These are phyloP conservation scores for Pseudogymnoascus sp. DNA, from an alignment of 2,329 filamentous ascomycete genomes.

Conservation along the genomic window DNA sequence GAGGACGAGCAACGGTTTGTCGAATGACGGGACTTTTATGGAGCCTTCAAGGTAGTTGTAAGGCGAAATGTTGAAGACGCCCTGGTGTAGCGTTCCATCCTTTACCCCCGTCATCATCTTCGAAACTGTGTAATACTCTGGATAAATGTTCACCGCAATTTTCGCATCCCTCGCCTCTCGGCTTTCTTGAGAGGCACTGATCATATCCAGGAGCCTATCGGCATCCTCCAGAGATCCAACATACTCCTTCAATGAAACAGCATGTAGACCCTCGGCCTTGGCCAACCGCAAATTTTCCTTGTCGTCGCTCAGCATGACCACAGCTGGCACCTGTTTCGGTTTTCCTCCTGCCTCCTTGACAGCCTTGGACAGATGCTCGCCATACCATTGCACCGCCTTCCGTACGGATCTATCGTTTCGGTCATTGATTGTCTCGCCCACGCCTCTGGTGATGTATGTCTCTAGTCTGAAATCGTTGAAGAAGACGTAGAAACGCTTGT, in stretches of 20 bases:
- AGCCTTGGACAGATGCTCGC: constrained; percentile 63
- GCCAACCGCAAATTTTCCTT: constrained; percentile 79
- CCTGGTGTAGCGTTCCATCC: constrained; percentile 82
- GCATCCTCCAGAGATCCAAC: constrained; percentile 77
- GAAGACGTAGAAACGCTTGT: constrained; percentile 97
- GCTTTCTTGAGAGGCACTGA: constrained; percentile 67
- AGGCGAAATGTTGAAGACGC: constrained; percentile 88
- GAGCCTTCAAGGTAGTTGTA: constrained; percentile 98
- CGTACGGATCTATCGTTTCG: constrained; percentile 90
- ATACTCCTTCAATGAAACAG: constrained; percentile 64
- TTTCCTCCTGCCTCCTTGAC: constrained; percentile 43
- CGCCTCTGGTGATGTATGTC: constrained; percentile 68
- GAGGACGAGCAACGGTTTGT: constrained; percentile 77
- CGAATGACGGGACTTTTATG: constrained; percentile 81
- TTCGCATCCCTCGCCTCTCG: constrained; percentile 56
- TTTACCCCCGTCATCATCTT: constrained; percentile 93
- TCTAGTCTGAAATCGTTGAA: constrained; percentile 97
- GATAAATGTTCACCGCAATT: constrained; percentile 63
- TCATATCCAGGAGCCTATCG: constrained; percentile 84
- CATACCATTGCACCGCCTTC: constrained; percentile 82
- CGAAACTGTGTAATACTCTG: constrained; percentile 81
- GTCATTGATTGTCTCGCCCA: constrained; percentile 87
- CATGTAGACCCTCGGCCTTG: constrained; percentile 62
- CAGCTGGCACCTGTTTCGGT: constrained; percentile 54
- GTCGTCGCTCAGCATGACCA: constrained; percentile 94